These are phyloP conservation scores for Boechera retrofracta DNA, from an alignment of 345 rosid species.

Conservation along the genomic window DNA sequence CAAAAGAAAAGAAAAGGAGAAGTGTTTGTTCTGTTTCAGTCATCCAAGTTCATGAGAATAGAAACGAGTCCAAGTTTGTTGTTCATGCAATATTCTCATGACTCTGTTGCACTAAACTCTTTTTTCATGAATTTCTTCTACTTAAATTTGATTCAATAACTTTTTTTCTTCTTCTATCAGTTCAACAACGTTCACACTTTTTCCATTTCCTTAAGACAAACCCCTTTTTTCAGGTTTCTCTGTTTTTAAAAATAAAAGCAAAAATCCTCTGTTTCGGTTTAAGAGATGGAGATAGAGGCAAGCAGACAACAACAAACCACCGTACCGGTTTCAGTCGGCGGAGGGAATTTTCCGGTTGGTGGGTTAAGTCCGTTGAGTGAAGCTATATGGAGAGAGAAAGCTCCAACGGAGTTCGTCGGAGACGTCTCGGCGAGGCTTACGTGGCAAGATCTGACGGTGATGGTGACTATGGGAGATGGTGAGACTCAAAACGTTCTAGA, in stretches of 20 bases:
- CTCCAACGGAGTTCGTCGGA: constrained; percentile 62
- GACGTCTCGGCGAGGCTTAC: constrained; percentile 89
- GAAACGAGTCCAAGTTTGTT: constrained; percentile 49
- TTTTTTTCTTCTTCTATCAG: constrained; percentile 18
- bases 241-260: neutral
- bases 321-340: constrained; percentile 45
- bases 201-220: constrained; percentile 36
- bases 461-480: constrained; percentile 69
- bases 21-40: constrained; percentile 44
- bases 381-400: constrained; percentile 72
- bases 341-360: constrained; percentile 46
- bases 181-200: constrained; percentile 38
- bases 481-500: constrained; percentile 79
- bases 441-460: constrained; percentile 93
- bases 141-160: constrained; percentile 21
- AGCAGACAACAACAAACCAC: constrained; percentile 55
- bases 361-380: constrained; percentile 87
- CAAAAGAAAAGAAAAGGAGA: neutral
- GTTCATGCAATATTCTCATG: constrained; percentile 42
- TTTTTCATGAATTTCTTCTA: constrained; percentile 48
- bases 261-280: constrained; percentile 21
- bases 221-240: constrained; percentile 21
- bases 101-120: constrained; percentile 31
- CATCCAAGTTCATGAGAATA: constrained; percentile 44
- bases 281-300: constrained; percentile 73